Conservation (phyloP, 2,329 filamentous ascomycete genomes). For the Incumbomyces delicatus region DNA sequence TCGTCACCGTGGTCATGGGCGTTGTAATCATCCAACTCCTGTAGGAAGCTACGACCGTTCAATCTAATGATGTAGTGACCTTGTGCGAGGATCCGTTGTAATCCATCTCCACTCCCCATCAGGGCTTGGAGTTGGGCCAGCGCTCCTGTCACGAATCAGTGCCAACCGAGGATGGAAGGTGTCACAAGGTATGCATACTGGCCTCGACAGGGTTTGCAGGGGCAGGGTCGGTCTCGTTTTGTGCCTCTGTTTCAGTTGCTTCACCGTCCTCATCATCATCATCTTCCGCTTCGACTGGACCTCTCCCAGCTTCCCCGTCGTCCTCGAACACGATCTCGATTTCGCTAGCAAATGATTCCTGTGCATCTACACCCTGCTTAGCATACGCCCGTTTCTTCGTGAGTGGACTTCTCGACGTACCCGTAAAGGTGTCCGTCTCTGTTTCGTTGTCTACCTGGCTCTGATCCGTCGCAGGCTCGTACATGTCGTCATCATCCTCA, state of each 20-base stretch:
- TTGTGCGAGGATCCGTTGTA: conserved; percentile 41
- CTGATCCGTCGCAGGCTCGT: conserved; percentile 5
- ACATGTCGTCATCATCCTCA: conserved; percentile 16
- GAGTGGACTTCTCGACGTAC: not conserved
- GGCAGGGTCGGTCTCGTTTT: conserved; percentile 12
- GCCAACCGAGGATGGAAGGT: not conserved
- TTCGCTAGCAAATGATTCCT: conserved; percentile 12
- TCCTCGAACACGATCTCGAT: conserved; percentile 24
- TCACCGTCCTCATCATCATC: conserved; percentile 64
- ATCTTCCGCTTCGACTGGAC: conserved; percentile 50
- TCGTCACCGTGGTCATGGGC: conserved; percentile 25
- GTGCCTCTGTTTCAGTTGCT: conserved; percentile 36
- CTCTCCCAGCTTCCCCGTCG: conserved; percentile 16
- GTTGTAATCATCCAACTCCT: conserved; percentile 20
- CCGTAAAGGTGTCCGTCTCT: conserved; percentile 2
- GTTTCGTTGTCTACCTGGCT: conserved; percentile 7
- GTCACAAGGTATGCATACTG: too few relatives aligned
- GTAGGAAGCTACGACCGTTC: too few relatives aligned
- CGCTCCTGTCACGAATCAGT: conserved; percentile 23
- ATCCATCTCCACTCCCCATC: conserved; percentile 40
- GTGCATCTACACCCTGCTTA: conserved; percentile 13
- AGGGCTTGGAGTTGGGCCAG: conserved; percentile 42
- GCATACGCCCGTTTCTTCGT: too few relatives aligned
- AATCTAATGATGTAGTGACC: conserved; percentile 15
- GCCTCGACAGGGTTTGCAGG: too few relatives aligned